Evolutionary conservation across 208 protist species (phyloP), one percentile per base, ranked within the genome.

Genomic region (Leishmania lainsoni): DNA sequence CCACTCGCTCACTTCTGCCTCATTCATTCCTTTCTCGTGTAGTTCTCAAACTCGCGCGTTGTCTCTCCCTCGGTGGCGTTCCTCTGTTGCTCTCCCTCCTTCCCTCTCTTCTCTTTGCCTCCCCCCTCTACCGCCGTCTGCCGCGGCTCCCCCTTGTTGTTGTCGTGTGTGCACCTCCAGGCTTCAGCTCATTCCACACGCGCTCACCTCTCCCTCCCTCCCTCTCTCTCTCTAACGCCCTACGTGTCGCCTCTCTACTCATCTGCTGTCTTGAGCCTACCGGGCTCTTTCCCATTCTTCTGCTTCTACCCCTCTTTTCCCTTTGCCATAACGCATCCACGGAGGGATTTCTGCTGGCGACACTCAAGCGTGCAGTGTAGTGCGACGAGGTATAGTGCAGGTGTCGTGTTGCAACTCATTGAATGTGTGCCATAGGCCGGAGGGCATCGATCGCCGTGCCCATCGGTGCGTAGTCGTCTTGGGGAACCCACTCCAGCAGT

Each of bases 111-210:
- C 59, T 66, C 59, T 3, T n/a, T 3, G 26, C 59, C 59, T 39
- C 49, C n/a, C 16, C 17, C 49, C 29, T 75, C 51, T 51, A 42
- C 54, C 63, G 17, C 49, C 29, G 9, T 58, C 17, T 26, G 42
- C 49, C 32, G 20, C 29, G 56, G 10, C 49, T 59, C 54, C 81
- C 58, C 51, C 74, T 69, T 79, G 63, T 77, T 73, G 16, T 45
- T 45, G 42, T 45, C 42, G 42, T 45, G 42, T 45, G 42, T 4
- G 0, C 20, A 14, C 9, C 42, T 29, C 42, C n/a, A 16, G 9
- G 10, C 29, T 54, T 35, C 65, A 52, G 35, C 59, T 0, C 74
- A 51, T 58, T 78, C 22, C 52, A 22, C 39, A 26, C 54, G 16
- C 10, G 54, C 54, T 58, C 16, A 58, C 0, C 10, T 2, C 16